Evolutionary conservation across 2,329 filamentous ascomycete species (phyloP), one percentile per base, ranked within the genome.

Genomic region (Pseudogymnoascus sp.): DNA sequence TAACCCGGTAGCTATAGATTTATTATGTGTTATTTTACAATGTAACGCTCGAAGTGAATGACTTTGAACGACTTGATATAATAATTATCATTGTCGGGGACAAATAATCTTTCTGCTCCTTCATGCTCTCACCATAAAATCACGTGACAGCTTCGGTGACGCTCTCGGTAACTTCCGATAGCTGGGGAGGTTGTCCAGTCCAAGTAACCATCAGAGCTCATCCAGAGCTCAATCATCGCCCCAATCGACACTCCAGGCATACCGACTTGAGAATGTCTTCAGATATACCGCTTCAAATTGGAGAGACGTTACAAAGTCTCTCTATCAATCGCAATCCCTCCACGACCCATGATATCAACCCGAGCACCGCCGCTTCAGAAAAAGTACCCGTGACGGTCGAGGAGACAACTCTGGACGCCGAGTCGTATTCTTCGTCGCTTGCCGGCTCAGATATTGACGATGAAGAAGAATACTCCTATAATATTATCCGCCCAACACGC

Each of bases 271-370:
- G 16, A 60, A 64, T 64, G 63, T 33, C 61, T 38, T 62, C 61
- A 16, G 38, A 45, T n/a, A 11, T 83, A 28, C 80, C 85, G 21
- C 75, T 84, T 23, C 86, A 93, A 72, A 76, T 92, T 63, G 88
- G 89, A 49, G 89, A 90, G 70, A 88, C 88, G 35, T 79, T 96
- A 67, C 93, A 97, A 75, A 87, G 89, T 14, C 89, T 87, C 35
- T 89, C 89, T 71, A 88, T 96, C 76, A 88, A 90, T 66, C 83
- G 79, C 55, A 72, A 86, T 61, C 92, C 92, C 0, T 90, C 89
- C 40, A 81, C 87, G 4, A 75, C 73, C 59, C 88, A 90, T 78
- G 92, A 96, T 77, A 72, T 91, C 71, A 93, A 93, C 73, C 91
- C 91, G 8, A 86, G 89, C 38, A 93, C 91, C 18, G 82, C 89